Base-by-base conservation (phyloP, 1,284 basidiomycete species). In the Moniliella sp. region DNA sequence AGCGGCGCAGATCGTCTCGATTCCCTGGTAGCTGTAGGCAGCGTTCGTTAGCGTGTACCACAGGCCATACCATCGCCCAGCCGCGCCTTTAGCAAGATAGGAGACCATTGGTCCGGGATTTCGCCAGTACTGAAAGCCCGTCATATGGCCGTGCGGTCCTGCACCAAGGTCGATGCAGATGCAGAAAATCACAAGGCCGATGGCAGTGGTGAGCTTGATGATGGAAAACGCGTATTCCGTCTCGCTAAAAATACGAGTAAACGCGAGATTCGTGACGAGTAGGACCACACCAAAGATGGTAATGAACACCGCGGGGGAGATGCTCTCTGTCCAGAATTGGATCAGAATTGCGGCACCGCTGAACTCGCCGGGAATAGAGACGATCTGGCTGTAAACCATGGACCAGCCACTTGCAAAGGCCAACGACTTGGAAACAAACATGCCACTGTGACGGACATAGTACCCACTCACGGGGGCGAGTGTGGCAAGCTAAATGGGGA, bases 261-360 rank as follows among this genome's bases (percentile, higher is more conserved):
- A 63, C 16, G 65, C 44, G 21, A 61, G 47, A 48, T 67, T 67
- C 42, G 66, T 45, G 8, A 39, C 13, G n/a, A 60, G 31, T 37
- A 53, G 42, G 21, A 40, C 25, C 4, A 43, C 36, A n/a, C 29
- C 11, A 15, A 35, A 31, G 25, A 37, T 18, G 31, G 33, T 1
- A 15, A 40, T 43, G 35, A 36, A 47, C 30, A 55, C 37, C 18
- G 39, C 45, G 28, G 47, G 46, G 13, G 43, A 37, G 37, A 54
- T 37, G 57, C n/a, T n/a, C 17, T 53, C 34, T 42, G 59, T 54
- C 77, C 78, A 82, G 51, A 71, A 76, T 28, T 74, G 68, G 47
- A 83, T 74, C n/a, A 83, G 64, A 11, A 82, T 62, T 50, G 83
- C 79, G 4, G 77, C 75, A 3, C 79, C 77, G 14, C 80, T 65